Base-by-base conservation (phyloP, 2,329 filamentous ascomycete genomes). In the Lasiodiplodia gonubiensis region DNA sequence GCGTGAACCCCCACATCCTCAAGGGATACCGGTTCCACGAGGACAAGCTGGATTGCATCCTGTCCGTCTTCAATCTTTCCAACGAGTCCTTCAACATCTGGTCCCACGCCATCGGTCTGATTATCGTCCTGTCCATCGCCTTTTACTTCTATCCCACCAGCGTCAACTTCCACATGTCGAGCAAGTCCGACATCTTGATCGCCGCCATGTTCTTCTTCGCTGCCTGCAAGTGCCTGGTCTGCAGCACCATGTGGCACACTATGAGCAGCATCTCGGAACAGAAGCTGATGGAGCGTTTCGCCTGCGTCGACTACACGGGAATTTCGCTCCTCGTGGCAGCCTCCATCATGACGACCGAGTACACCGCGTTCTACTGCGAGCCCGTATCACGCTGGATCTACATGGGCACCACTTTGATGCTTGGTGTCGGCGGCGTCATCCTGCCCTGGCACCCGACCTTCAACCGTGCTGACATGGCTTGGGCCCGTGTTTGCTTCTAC, bases 31-130 rank as follows among this genome's bases (percentile, higher is more conserved):
- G 95, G 63, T 99, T 99, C 83, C 91, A 89, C 69, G 92, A 97
- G 74, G 93, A 92, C 68, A 97, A 97, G 79, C 83, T 94, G 67
- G 94, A 94, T 72, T 98, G 94, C 77, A 84, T 98, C 63, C 87
- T 88, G 63, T 97, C 93, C 25, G 88, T 92, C 70, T 94, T 97
- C 75, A 86, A 88, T 70, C 83, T 95, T 68, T 96, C 92, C 70
- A 99, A 99, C 80, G 95, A 99, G 81, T 87, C 91, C 49, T 90
- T 98, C 83, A 99, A 99, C 80, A 99, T 99, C 75, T 99, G 95
- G 95, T 94, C 94, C 2, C 95, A 99, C 77, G 88, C 91, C 14
- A 86, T 99, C 35, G 95, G 95, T 21, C 86, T 98, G n/a, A 76
- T 98, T 37, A 84, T 97, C 70, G 92, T 99, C 55, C 86, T 98